phyloP scores from a whole-genome alignment of 306 rosid species.

The Bauhinia variegata region DNA sequence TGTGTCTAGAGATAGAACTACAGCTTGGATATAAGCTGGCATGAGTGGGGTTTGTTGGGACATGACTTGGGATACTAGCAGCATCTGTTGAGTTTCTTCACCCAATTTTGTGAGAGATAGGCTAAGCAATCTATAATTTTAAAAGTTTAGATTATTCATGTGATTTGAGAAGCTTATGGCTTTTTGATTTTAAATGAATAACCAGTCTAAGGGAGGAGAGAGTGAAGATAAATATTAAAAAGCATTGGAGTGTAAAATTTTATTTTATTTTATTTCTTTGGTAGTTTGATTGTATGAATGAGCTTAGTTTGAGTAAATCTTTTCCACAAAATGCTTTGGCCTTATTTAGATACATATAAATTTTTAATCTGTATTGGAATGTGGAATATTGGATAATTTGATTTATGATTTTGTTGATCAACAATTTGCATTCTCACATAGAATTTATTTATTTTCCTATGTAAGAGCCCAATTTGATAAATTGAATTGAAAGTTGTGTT shows the following conservation, averaged over 20 bases:
- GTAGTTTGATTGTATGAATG: slow-evolving; percentile 23
- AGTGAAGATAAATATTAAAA: not conserved
- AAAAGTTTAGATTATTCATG: not conserved
- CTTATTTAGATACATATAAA: no score
- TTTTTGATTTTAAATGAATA: not conserved
- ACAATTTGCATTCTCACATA: slow-evolving; percentile 1
- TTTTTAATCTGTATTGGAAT: not conserved
- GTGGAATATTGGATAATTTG: slow-evolving; percentile 18
- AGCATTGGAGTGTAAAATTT: slow-evolving; percentile 4
- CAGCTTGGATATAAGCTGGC: not conserved
- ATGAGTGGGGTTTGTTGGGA: not conserved
- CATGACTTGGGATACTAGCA: not conserved
- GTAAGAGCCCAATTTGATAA: slow-evolving; percentile 9
- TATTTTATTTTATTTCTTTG: not conserved
- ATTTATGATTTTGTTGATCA: not conserved
- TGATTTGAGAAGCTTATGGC: not conserved
- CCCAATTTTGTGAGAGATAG: not conserved
- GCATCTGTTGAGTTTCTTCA: not conserved
- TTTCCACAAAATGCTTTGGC: no score
- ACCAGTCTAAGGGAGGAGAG: slow-evolving; percentile 17
- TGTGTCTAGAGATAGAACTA: slow-evolving; percentile 1
- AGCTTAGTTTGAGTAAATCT: not conserved
- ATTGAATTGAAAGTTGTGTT: slow-evolving; percentile 27
- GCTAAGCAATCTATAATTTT: slow-evolving; percentile 6
- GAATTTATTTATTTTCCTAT: slow-evolving; percentile 22